Base-by-base conservation (phyloP, 2,329 filamentous ascomycete species). In the Colletotrichum sp. region DNA sequence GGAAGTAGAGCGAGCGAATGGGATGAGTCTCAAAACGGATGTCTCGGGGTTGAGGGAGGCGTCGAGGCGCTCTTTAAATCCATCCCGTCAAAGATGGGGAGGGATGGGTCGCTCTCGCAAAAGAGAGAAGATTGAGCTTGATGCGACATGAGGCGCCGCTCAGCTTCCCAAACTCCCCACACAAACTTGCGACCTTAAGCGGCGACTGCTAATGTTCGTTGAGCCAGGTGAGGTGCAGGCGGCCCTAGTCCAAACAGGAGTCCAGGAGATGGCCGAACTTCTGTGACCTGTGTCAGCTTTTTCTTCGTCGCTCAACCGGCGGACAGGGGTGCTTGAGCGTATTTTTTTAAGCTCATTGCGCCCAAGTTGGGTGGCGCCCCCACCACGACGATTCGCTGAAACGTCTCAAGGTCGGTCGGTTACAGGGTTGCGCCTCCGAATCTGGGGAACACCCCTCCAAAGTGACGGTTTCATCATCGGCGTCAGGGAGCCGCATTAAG, bases 381-480 rank as follows among this genome's bases (percentile, higher is more conserved):
- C 64, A 55, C 71, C 67, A 22, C 30, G 22, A 61, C 67, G 66
- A 71, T 74, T 74, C 72, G 72, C 72, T 74, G 68, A 74, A 74
- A 74, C 72, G 72, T 74, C 68, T 74, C 72, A 74, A 66, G 60
- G 63, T 71, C 61, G 60, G 48, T 67, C 36, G 30, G 48, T 74
- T 71, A 34, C 72, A 74, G 64, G 72, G 72, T 36, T 66, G 52
- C 52, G 72, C 61, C 72, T 63, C 72, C 67, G 52, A 74, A 39
- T 67, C 68, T 66, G 68, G 60, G 68, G 72, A 74, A 65, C 52
- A 11, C 48, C n/a, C 48, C 28, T 19, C 63, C 15, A 34, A 27
- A 39, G 30, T 44, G 19, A 61, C 67, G 44, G 73, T 72, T 72
- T 64, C 73, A 72, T 67, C 55, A 39, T 36, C 27, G 59, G 27